Base-by-base conservation (phyloP, 768 basidiomycete species). In the Hysterangium stoloniferum region DNA sequence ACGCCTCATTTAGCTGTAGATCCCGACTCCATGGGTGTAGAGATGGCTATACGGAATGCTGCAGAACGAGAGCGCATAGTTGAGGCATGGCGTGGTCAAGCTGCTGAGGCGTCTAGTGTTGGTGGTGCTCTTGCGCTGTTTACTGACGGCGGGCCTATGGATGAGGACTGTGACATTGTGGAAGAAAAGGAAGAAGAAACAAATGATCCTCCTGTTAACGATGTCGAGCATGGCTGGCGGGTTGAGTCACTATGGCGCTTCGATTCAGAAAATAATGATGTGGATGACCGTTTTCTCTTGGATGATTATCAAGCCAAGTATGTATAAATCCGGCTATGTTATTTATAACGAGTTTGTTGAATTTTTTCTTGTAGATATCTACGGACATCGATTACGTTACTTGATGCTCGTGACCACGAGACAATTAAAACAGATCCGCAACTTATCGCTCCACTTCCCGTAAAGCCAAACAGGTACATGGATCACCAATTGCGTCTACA, bases 301-400 rank as follows among this genome's bases (percentile, higher is more conserved):
- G 86, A 90, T 56, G 87, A 89, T 52, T 85, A 74, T 55, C 74
- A 79, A 41, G 62, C 77, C 5, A 72, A 75, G 78, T 72, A 33
- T 65, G 61, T 57, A 4, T 32, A 17, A 40, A 35, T 6, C 13
- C 33, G 6, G 8, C 11, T 13, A 12, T 40, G 4, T 32, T 45
- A 15, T 9, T 11, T 41, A 11, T 20, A 43, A 24, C 27, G 54
- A 25, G 1, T 32, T 46, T 9, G 17, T 22, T 52, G 59, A 38
- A 55, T 38, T 15, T 6, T 45, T 20, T 15, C 45, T 35, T 20
- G 38, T 4, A 81, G 82, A 43, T 77, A 79, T 59, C 58, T 85
- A 52, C 68, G 71, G 35, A 71, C 78, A 35, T 63, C 71, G 40
- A 79, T 81, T 73, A 71, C 74, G 0, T 67, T 86, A 1, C 68